Base-by-base conservation (phyloP, 345 rosid species). In the Theobroma cacao region DNA sequence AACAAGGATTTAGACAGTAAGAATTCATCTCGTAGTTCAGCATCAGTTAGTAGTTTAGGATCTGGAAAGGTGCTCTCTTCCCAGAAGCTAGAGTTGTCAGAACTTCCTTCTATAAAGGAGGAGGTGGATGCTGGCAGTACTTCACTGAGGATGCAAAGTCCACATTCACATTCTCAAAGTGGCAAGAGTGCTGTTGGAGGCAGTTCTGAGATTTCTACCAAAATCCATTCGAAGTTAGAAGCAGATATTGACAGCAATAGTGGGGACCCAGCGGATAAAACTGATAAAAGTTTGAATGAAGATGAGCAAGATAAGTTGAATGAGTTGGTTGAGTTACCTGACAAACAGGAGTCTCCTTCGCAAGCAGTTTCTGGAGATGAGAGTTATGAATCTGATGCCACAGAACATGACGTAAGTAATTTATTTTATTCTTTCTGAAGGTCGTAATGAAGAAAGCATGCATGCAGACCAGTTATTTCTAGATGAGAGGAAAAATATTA, bases 331-430 rank as follows among this genome's bases (percentile, higher is more conserved):
- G 83, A 83, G 55, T 72, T 81, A 36, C 58, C 86, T 75, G 83
- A 80, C 58, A 55, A 82, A 66, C 88, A 72, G 72, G 91, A 83
- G 59, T 82, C 85, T 76, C 80, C 74, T 62, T 56, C 65, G 53
- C 82, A 84, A 76, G 87, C 88, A 79, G 75, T 75, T 78, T 86
- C 90, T 70, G 86, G 82, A 53, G 88, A 94, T 79, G 97, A 93
- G 71, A 84, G 92, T 64, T 93, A 88, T 36, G 99, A 86, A 78
- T 91, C 94, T 30, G 97, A 92, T 85, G 83, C 87, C 75, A 82
- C 89, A 82, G 97, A 92, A 83, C 95, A 90, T 78, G 99, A 96
- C 88, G 99, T 96, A 77, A 91, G 98, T 88, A 56, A 73, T 72
- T 31, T 72, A 59, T 82, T 75, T 67, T 30, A 41, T 74, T 80